phyloP scores from a whole-genome alignment of 108 stramenopile genomes.

The Cyclotella kingstonii region DNA sequence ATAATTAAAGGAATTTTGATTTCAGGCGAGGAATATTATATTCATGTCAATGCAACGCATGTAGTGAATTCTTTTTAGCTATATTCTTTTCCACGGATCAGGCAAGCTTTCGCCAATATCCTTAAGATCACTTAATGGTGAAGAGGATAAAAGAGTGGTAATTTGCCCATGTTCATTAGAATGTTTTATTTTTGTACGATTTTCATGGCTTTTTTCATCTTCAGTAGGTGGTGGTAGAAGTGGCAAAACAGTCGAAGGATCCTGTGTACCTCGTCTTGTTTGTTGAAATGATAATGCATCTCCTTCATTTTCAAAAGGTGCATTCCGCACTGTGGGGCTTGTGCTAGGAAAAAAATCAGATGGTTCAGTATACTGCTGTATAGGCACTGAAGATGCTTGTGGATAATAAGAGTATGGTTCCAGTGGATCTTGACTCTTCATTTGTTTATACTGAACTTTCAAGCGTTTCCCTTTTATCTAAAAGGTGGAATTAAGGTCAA shows the following conservation, averaged over 20 bases:
- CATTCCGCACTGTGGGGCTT: not conserved
- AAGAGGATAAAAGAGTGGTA: not conserved
- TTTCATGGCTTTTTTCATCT: constrained; percentile 3
- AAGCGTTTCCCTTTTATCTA: constrained; percentile 88
- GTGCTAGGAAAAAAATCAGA: not conserved
- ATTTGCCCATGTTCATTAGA: not conserved
- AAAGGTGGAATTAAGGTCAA: constrained; percentile 3
- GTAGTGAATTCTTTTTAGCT: not conserved
- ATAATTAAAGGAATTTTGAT: too few species aligned
- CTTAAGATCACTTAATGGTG: constrained; percentile 10
- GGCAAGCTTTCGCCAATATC: constrained; percentile 13
- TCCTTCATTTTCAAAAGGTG: not conserved
- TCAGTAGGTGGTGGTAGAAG: constrained; percentile 9
- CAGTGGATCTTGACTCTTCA: constrained; percentile 15
- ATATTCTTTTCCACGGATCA: constrained; percentile 5
- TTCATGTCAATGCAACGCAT: too few species aligned
- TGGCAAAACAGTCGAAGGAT: constrained; percentile 9
- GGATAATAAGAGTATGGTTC: constrained; percentile 5
- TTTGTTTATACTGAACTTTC: constrained; percentile 84
- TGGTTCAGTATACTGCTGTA: constrained; percentile 5
- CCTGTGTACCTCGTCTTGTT: not conserved
- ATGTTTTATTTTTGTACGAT: not conserved
- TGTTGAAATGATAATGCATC: not conserved
- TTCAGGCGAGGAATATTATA: too few species aligned
- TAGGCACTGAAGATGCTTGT: constrained; percentile 10